Percentiles rank a stretch among this genome's conserved stretches.
These are phyloP conservation scores for Hemileccinum impolitum DNA, from an alignment of 768 basidiomycete species.

Conservation along the genomic window DNA sequence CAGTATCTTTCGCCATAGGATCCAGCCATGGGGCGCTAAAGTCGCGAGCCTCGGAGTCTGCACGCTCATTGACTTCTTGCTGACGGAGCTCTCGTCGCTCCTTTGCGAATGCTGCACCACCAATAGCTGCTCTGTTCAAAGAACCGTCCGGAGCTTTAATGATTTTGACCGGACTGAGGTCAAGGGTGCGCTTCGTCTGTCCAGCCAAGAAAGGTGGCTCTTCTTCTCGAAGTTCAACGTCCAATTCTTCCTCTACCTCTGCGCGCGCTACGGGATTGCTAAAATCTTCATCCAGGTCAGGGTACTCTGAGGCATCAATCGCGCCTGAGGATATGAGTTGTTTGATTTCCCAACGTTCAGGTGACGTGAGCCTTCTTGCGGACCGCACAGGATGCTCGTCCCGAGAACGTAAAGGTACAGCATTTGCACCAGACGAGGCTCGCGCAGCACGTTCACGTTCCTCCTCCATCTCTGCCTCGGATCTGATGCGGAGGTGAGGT, in stretches of 20 bases:
- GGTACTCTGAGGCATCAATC: conserved; percentile 89
- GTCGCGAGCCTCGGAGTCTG: conserved; percentile 91
- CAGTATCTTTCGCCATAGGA: conserved; percentile 88
- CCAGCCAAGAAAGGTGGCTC: conserved; percentile 95
- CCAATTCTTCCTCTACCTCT: conserved; percentile 94
- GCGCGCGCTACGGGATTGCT: conserved; percentile 70
- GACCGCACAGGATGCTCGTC: conserved; percentile 57
- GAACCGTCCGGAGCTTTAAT: conserved; percentile 99
- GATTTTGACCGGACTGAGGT: conserved; percentile 95
- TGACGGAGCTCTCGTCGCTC: conserved; percentile 92
- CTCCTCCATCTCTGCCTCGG: conserved; percentile 90
- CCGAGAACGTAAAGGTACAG: conserved; percentile 68
- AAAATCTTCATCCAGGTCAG: conserved; percentile 86
- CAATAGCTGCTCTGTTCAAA: conserved; percentile 90
- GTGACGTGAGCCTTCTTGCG: conserved; percentile 88
- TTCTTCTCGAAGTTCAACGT: conserved; percentile 95
- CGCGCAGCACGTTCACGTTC: conserved; percentile 61
- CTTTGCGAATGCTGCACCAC: conserved; percentile 90
- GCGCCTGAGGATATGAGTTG: conserved; percentile 96
- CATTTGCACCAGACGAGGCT: conserved; percentile 79
- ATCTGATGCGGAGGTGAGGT: conserved; percentile 91
- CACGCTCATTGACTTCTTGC: conserved; percentile 91
- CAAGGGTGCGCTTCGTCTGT: conserved; percentile 92
- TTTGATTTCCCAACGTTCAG: conserved; percentile 99
- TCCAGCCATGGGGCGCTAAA: conserved; percentile 97